A percentile compares a stretch with the other conserved stretches of the same genome.
These are phyloP conservation scores for Cytospora leucostoma DNA, from an alignment of 2,329 filamentous ascomycete genomes.

Conservation along the genomic window DNA sequence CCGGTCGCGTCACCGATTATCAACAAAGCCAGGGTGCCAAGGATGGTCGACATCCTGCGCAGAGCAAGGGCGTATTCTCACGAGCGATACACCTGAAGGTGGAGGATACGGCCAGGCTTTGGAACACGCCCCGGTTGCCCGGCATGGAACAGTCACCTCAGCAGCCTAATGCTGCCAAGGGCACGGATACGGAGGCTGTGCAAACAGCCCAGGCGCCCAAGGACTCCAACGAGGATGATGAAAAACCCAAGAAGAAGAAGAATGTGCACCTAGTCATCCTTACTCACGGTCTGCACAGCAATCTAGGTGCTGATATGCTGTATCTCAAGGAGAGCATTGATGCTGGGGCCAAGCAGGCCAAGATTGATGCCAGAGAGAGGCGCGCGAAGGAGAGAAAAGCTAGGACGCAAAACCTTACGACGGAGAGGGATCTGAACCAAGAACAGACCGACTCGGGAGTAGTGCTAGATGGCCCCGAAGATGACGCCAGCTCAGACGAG, in stretches of 20 bases:
- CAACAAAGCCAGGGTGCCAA: conserved; percentile 62
- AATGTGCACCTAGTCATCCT: conserved; percentile 89
- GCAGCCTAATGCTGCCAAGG: conserved; percentile 21
- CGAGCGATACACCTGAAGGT: conserved; percentile 75
- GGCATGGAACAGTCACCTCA: conserved; percentile 50
- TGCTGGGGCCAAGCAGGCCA: conserved; percentile 72
- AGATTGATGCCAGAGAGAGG: conserved; percentile 65
- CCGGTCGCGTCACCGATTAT: conserved; percentile 76
- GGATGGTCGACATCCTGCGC: conserved; percentile 61
- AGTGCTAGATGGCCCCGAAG: conserved; percentile 31
- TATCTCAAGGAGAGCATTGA: conserved; percentile 98
- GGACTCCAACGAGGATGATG: conserved; percentile 18
- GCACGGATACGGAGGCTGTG: conserved; percentile 28
- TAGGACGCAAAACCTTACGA: not conserved
- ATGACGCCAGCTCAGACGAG: conserved; percentile 50
- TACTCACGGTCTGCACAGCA: conserved; percentile 94
- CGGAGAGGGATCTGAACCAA: conserved; percentile 5
- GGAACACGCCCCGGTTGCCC: conserved; percentile 88
- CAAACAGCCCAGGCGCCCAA: conserved; percentile 26
- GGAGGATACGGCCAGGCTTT: conserved; percentile 85
- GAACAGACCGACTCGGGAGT: conserved; percentile 9
- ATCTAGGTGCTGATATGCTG: conserved; percentile 93
- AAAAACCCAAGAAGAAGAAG: conserved; percentile 57
- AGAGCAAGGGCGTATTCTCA: conserved; percentile 79
- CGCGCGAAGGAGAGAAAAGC: conserved; percentile 52